Base-by-base conservation (phyloP, 148 eudicot species). In the Dysphania ambrosioides region DNA sequence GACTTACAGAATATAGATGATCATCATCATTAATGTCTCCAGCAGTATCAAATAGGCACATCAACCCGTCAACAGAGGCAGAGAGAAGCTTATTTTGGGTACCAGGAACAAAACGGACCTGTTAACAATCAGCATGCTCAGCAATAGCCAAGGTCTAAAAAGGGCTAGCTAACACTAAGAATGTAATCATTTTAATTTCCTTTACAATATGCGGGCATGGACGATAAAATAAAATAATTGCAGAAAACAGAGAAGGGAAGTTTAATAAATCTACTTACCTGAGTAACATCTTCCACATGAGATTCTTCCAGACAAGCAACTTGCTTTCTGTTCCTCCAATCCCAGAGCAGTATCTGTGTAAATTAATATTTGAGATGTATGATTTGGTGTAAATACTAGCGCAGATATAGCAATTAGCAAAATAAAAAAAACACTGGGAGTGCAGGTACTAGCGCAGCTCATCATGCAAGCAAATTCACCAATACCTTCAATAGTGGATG, bases 271-370 rank as follows among this genome's bases (percentile, higher is more conserved):
- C 59, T 38, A 44, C 63, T 70, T 62, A 95, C 99, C 94, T 95
- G 99, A 69, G 97, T 92, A 72, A 95, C 97, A 83, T 95, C 99
- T 61, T 95, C 99, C 79, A 87, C 90, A 71, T 95, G 99, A 76
- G 92, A 92, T 73, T 95, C 99, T 79, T 89, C 97, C 81, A 95
- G 74, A 81, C 97, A 88, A n/a, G 94, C 99, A 67, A 88, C 87
- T 83, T 92, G 97, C 83, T 84, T 89, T 79, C 63, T 86, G 72
- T 83, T 95, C 77, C 99, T 90, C 89, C 92, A 88, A 84, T 95
- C 99, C 99, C 99, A 95, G 58, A 92, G 81, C 72, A 87, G 79
- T 63, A 95, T 81, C 99, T 95, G 87, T 40, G 70, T 66, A 12
- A 13, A 70, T 31, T 36, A 38, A 55, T 23, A 58, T 29, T 32